phyloP scores from a whole-genome alignment of 306 rosid genomes.

The Cucumis melo region DNA sequence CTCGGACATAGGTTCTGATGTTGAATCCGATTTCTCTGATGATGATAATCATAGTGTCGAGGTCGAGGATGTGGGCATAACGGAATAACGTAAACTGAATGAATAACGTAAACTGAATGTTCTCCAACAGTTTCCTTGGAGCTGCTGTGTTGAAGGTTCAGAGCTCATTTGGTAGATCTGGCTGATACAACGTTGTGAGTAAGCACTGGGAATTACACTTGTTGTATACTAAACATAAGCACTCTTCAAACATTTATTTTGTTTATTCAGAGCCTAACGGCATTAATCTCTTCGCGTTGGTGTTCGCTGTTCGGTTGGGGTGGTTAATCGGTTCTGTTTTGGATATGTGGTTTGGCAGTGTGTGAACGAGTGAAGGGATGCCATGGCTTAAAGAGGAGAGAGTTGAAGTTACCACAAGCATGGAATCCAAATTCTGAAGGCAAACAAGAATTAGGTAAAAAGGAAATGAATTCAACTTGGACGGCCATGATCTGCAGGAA shows the following conservation, averaged over 20 bases:
- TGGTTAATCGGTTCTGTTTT: background rate
- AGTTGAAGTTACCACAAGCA: background rate
- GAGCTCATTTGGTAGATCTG: background rate
- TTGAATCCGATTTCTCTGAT: slow-evolving; percentile 26
- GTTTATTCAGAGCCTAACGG: background rate
- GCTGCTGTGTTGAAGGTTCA: background rate
- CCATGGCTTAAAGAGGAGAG: background rate
- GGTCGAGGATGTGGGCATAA: slow-evolving; percentile 8
- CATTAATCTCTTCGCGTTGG: background rate
- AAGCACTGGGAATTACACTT: background rate
- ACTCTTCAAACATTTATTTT: background rate
- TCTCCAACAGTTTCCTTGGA: background rate
- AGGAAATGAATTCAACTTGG: background rate
- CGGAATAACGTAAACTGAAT: background rate
- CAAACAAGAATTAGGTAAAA: background rate
- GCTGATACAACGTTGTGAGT: background rate
- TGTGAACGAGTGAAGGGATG: background rate
- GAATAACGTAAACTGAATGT: background rate
- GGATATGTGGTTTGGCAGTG: background rate
- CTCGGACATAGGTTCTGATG: slow-evolving; percentile 22
- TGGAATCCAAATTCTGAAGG: background rate
- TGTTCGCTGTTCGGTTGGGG: background rate
- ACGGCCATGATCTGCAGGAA: background rate
- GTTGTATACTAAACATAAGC: background rate
- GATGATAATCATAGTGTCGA: slow-evolving; percentile 25